These are phyloP conservation scores for Fusarium luffae DNA, from an alignment of 2,329 filamentous ascomycete species.

Conservation along the genomic window DNA sequence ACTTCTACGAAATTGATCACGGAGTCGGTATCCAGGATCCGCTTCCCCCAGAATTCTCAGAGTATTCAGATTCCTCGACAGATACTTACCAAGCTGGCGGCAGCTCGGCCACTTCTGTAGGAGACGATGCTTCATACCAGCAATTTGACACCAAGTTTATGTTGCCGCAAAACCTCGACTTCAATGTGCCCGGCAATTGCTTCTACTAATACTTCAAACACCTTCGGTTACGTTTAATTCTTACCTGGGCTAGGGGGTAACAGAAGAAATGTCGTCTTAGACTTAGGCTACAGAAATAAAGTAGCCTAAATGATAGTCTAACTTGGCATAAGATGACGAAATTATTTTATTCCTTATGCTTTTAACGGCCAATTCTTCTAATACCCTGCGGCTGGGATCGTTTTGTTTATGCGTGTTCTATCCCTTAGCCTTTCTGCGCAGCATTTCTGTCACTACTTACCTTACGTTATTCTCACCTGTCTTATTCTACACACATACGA, in stretches of 20 bases:
- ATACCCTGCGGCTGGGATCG: too few species aligned
- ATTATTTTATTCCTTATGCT: too few species aligned
- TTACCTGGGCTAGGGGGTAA: too few species aligned
- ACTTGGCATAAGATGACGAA: too few species aligned
- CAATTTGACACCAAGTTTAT: conserved; percentile 11
- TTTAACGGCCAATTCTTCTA: accelerated
- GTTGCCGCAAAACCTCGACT: not conserved
- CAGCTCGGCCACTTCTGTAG: conserved; percentile 31
- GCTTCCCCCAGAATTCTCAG: not conserved
- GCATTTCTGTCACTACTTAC: not conserved
- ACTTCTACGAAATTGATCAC: not conserved
- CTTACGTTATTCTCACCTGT: too few species aligned
- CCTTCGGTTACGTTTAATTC: not conserved
- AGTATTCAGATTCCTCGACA: conserved; percentile 22
- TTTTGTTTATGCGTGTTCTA: not conserved
- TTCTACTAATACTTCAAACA: not conserved
- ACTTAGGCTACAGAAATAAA: too few species aligned
- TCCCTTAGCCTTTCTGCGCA: not conserved
- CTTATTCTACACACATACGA: not conserved
- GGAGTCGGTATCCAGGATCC: not conserved
- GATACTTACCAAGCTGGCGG: conserved; percentile 18
- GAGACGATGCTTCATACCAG: conserved; percentile 25
- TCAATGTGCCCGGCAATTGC: not conserved
- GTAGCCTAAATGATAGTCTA: too few species aligned
- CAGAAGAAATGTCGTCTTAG: too few species aligned